phyloP scores from a whole-genome alignment of 2,329 filamentous ascomycete species.

The Verticillium dahliae region DNA sequence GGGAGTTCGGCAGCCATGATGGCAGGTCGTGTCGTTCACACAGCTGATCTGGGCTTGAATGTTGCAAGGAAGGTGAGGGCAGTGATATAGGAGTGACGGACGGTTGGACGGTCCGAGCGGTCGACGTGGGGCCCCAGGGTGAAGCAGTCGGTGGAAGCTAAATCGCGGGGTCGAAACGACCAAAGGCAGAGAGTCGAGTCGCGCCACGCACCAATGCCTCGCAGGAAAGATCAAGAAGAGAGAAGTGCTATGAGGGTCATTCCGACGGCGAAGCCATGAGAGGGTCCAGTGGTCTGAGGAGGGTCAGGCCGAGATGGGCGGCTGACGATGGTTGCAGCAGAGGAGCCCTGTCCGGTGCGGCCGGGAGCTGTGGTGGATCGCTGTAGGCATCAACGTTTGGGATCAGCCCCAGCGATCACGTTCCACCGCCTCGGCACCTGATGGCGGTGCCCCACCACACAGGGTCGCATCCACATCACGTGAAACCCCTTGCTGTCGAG shows the following conservation, averaged over 20 bases:
- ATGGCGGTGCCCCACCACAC: neutral
- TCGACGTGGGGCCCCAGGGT: neutral
- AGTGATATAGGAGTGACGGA: neutral
- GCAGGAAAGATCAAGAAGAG: neutral
- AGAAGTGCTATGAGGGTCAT: neutral
- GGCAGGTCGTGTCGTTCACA: slow-evolving; percentile 1
- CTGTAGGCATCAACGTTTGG: neutral
- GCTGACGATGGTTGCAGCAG: neutral
- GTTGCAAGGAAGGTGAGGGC: neutral
- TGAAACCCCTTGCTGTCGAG: neutral
- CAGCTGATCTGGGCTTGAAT: too few relatives aligned
- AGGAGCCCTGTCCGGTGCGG: neutral
- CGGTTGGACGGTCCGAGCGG: neutral
- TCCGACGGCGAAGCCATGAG: neutral
- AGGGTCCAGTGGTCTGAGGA: neutral
- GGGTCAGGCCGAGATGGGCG: neutral
- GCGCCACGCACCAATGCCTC: neutral
- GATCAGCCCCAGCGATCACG: neutral
- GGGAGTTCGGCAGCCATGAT: slow-evolving; percentile 29
- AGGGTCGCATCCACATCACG: neutral
- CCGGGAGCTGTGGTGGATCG: neutral
- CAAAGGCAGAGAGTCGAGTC: neutral
- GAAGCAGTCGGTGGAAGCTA: neutral
- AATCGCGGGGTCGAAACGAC: neutral
- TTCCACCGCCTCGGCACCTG: neutral